phyloP scores from a whole-genome alignment of 306 rosid species.

The Ormosia emarginata region DNA sequence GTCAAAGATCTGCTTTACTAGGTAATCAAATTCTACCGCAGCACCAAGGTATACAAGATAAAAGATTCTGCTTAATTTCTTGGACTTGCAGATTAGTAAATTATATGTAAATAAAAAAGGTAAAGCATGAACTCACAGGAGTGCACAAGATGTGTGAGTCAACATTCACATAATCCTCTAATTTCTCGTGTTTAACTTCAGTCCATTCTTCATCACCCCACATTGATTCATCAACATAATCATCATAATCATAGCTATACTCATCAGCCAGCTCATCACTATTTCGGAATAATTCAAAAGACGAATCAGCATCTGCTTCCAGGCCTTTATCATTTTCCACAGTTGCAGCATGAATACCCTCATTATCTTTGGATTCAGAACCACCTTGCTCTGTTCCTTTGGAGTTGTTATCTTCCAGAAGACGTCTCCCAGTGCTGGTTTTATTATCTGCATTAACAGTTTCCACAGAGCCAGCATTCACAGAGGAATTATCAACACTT shows the following conservation, averaged over 20 bases:
- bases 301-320: slow-evolving; percentile 87
- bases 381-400: slow-evolving; percentile 51
- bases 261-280: slow-evolving; percentile 87
- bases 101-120: neutral
- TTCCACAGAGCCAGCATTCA: slow-evolving; percentile 37
- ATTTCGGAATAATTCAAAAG: slow-evolving; percentile 80
- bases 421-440: slow-evolving; percentile 61
- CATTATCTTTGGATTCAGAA: slow-evolving; percentile 50
- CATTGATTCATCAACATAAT: slow-evolving; percentile 80
- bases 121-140: slow-evolving; percentile 65
- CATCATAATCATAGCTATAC: slow-evolving; percentile 88
- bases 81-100: neutral
- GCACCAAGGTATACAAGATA: slow-evolving; percentile 18
- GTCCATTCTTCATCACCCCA: slow-evolving; percentile 98
- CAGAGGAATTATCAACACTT: slow-evolving; percentile 42
- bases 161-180: slow-evolving; percentile 79
- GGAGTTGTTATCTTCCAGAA: slow-evolving; percentile 64
- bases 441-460: slow-evolving; percentile 42
- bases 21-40: neutral
- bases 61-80: neutral
- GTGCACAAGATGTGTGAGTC: slow-evolving; percentile 89
- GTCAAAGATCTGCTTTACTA: slow-evolving; percentile 1
- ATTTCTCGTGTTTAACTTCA: slow-evolving; percentile 66
- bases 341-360: slow-evolving; percentile 56
- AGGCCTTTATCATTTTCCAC: slow-evolving; percentile 71